These are phyloP conservation scores for Phytophthora pinifolia DNA, from an alignment of 352 stramenopile genomes.

Conservation along the genomic window DNA sequence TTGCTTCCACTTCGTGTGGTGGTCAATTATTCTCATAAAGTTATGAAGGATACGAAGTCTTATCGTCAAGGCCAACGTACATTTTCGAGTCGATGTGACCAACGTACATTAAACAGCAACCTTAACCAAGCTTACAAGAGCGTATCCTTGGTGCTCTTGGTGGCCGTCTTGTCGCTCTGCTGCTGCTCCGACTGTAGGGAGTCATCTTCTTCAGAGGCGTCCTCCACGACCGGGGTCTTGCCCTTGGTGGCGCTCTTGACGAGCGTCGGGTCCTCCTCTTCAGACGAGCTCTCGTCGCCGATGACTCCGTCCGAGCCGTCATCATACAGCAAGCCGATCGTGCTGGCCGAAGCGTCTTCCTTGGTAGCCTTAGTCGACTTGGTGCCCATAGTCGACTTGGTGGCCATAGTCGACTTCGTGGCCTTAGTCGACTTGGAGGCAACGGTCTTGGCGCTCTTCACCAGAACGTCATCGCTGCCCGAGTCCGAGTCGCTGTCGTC, in stretches of 20 bases:
- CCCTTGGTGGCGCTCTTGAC: slow-evolving; percentile 20
- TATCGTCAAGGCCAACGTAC: slow-evolving; percentile 18
- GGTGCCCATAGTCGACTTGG: slow-evolving; percentile 10
- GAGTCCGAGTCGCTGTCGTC: neutral
- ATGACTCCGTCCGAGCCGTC: slow-evolving; percentile 21
- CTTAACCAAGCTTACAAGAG: slow-evolving; percentile 17
- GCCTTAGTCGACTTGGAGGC: slow-evolving; percentile 17
- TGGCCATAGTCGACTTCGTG: slow-evolving; percentile 19
- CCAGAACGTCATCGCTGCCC: neutral
- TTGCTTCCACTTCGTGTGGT: slow-evolving; percentile 9
- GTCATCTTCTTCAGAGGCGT: slow-evolving; percentile 24
- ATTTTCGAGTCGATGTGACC: slow-evolving; percentile 20
- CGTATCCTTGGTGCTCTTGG: slow-evolving; percentile 20
- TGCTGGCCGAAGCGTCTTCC: neutral
- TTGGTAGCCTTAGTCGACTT: slow-evolving; percentile 19
- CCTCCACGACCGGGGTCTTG: slow-evolving; percentile 7
- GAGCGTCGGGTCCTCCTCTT: slow-evolving; percentile 16
- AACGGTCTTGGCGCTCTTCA: too few species aligned
- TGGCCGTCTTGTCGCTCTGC: slow-evolving; percentile 4
- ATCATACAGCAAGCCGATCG: slow-evolving; percentile 15
- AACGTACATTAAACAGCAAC: slow-evolving; percentile 27
- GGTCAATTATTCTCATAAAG: slow-evolving; percentile 3
- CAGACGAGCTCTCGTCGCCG: slow-evolving; percentile 16
- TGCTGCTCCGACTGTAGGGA: slow-evolving; percentile 4
- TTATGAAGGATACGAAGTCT: slow-evolving; percentile 21